Conservation (phyloP, 2,329 filamentous ascomycete genomes). For the Scolecobasidium constrictum region DNA sequence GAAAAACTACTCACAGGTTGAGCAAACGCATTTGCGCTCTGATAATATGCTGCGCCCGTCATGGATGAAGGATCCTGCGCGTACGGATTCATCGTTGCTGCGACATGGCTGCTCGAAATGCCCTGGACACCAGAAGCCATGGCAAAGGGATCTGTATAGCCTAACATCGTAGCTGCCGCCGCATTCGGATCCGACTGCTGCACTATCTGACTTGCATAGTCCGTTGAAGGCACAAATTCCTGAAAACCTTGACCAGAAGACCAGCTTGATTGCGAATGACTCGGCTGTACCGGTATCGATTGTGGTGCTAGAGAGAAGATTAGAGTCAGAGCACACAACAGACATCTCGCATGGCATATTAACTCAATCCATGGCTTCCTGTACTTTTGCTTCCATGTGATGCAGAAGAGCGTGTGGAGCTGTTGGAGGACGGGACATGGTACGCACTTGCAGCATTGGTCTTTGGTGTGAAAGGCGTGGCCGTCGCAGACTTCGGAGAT, state of each 20-base stretch:
- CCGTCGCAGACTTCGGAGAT: conserved; percentile 81
- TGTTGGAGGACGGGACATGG: background rate
- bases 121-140: conserved; percentile 22
- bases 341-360: too few relatives aligned
- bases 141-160: conserved; percentile 34
- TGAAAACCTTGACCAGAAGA: conserved; percentile 24
- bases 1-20: conserved; percentile 27
- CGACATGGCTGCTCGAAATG: conserved; percentile 24
- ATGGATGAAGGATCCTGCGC: conserved; percentile 57
- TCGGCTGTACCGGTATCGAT: background rate
- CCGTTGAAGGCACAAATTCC: conserved; percentile 46
- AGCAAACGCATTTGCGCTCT: conserved; percentile 44
- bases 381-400: background rate
- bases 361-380: too few relatives aligned
- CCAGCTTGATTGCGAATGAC: background rate
- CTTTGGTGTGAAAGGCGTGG: conserved; percentile 73
- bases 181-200: conserved; percentile 23
- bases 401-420: background rate
- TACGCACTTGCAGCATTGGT: conserved; percentile 32
- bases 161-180: conserved; percentile 19
- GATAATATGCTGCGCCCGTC: conserved; percentile 55
- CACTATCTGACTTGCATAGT: conserved; percentile 39
- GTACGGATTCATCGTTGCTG: conserved; percentile 53
- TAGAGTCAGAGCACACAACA: too few relatives aligned
- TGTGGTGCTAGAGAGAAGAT: conserved; percentile 1